phyloP scores from a whole-genome alignment of 2,329 filamentous ascomycete species.

The Claviceps sp. region DNA sequence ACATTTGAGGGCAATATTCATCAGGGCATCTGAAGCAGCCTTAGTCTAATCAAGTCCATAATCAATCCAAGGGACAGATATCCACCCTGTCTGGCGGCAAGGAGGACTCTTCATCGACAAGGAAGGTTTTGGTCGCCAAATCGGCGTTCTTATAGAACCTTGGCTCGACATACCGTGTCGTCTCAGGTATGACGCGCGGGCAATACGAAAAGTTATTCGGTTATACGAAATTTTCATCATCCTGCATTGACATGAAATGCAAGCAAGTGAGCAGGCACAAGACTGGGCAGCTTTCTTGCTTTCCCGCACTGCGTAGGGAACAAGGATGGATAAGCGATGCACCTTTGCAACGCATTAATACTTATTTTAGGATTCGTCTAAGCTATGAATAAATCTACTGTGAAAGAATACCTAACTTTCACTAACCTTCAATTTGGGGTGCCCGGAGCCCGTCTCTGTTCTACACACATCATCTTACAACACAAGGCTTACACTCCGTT shows the following conservation, averaged over 20 bases:
- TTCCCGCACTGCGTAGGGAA: not conserved
- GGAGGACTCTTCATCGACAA: too few relatives aligned
- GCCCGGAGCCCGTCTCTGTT: too few relatives aligned
- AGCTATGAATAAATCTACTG: not conserved
- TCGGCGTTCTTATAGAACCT: not conserved
- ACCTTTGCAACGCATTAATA: not conserved
- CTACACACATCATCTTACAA: too few relatives aligned
- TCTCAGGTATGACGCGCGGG: not conserved
- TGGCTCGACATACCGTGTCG: not conserved
- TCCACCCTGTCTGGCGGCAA: not conserved
- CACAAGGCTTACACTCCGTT: too few relatives aligned
- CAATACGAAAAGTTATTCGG: not conserved
- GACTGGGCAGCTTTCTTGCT: not conserved
- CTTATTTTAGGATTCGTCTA: too few relatives aligned
- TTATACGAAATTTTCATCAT: not conserved
- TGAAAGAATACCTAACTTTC: too few relatives aligned
- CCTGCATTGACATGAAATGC: too few relatives aligned
- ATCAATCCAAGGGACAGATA: not conserved
- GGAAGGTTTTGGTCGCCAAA: too few relatives aligned
- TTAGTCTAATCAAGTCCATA: not conserved
- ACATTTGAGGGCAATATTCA: slow-evolving; percentile 18
- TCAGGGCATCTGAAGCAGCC: not conserved
- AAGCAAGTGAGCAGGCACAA: not conserved
- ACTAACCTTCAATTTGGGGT: too few relatives aligned
- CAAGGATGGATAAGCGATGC: not conserved